Percentiles rank a stretch among this genome's conserved stretches.
Conservation (phyloP, 139 green algal genomes). For the Tetraselmis striata region DNA sequence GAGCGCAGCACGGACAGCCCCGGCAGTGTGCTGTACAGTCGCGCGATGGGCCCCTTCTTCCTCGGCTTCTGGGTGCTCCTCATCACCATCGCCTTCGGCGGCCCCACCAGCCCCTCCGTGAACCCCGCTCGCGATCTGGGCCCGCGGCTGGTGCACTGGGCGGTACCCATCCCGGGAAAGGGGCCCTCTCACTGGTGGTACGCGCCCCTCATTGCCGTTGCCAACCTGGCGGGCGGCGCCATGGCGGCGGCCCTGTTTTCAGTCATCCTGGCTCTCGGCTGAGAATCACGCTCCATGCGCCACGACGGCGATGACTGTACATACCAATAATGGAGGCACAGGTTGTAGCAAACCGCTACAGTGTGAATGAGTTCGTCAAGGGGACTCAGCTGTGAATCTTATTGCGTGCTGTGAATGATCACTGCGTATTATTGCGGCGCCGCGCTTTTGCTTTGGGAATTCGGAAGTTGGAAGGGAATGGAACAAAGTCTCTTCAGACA, state of each 20-base stretch:
- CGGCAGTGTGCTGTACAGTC: neutral
- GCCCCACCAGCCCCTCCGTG: conserved; percentile 33
- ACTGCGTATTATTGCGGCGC: too few species aligned
- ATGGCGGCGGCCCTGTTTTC: neutral
- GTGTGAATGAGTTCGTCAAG: too few species aligned
- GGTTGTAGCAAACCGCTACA: too few species aligned
- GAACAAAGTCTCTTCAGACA: too few species aligned
- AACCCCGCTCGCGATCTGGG: conserved; percentile 53
- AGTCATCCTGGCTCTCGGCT: too few species aligned
- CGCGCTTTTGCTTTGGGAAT: too few species aligned
- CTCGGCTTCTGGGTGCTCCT: neutral
- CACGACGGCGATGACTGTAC: too few species aligned
- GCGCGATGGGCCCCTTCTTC: neutral
- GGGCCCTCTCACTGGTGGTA: conserved; percentile 40
- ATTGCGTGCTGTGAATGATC: too few species aligned
- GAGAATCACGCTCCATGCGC: too few species aligned
- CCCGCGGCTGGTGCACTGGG: conserved; percentile 38
- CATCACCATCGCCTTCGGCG: conserved; percentile 17
- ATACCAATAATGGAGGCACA: too few species aligned
- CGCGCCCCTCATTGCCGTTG: neutral
- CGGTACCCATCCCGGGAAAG: conserved; percentile 53
- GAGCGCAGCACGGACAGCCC: neutral
- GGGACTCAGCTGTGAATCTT: too few species aligned
- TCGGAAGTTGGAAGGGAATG: too few species aligned
- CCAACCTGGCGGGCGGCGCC: neutral